Conservation (phyloP, 495 filamentous ascomycete genomes). For the Daldinia vernicosa region DNA sequence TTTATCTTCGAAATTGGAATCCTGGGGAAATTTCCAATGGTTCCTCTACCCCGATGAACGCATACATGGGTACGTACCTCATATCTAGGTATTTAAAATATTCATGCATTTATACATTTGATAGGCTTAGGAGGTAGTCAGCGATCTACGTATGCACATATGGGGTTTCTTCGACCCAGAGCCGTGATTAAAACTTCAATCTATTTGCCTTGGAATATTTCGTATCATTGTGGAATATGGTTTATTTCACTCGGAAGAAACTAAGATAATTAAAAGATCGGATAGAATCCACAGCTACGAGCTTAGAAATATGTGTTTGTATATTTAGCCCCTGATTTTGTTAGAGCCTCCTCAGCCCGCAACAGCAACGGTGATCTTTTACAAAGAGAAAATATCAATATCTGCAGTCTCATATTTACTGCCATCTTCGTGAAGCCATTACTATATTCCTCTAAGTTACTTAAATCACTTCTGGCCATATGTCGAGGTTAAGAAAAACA, state of each 20-base stretch:
- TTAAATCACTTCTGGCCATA: background rate
- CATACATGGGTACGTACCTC: background rate
- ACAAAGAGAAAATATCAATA: background rate
- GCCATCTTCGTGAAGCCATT: background rate
- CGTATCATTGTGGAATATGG: too few relatives aligned
- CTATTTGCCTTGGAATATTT: too few relatives aligned
- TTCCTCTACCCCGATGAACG: background rate
- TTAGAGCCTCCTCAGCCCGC: too few relatives aligned
- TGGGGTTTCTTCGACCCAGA: too few relatives aligned
- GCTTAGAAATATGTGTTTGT: background rate
- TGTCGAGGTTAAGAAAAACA: background rate
- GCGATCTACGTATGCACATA: too few relatives aligned
- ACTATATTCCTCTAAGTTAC: background rate
- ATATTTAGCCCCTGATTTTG: background rate
- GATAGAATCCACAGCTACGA: too few relatives aligned
- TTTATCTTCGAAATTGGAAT: constrained; percentile 1
- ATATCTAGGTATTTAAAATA: background rate
- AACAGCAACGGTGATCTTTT: background rate
- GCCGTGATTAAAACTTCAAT: too few relatives aligned
- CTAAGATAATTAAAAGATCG: too few relatives aligned
- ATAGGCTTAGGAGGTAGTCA: background rate
- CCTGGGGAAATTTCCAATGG: background rate
- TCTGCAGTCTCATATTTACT: background rate
- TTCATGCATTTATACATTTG: background rate
- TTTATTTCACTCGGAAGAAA: too few relatives aligned